A percentile compares a stretch with the other conserved stretches of the same genome.
Evolutionary conservation across 371 early-diverging fungal species (phyloP).

Genomic region (Parasitella parasitica): DNA sequence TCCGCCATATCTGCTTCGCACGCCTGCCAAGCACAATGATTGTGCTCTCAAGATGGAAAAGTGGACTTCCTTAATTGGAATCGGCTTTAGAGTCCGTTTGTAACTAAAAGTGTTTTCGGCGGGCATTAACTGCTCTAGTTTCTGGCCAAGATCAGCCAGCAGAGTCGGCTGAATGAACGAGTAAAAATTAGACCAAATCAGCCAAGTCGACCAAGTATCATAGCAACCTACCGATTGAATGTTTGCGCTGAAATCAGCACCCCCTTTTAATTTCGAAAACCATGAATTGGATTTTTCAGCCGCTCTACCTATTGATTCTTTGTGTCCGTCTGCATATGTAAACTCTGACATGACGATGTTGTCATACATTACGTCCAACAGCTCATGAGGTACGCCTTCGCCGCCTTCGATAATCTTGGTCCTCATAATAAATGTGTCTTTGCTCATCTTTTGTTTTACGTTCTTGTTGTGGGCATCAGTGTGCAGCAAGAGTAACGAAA

Average conservation of each 20-base stretch:
- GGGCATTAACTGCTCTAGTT: constrained; percentile 42
- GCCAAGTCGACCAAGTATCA: background rate
- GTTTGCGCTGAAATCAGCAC: background rate
- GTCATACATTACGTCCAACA: constrained; percentile 79
- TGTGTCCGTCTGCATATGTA: constrained; percentile 54
- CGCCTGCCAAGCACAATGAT: constrained; percentile 44
- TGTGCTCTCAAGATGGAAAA: constrained; percentile 40
- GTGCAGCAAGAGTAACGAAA: constrained; percentile 86
- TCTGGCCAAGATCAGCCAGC: constrained; percentile 32
- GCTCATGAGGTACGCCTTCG: constrained; percentile 66
- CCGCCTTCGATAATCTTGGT: constrained; percentile 68
- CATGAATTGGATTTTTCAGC: constrained; percentile 30
- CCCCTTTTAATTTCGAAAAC: constrained; percentile 35
- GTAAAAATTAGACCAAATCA: background rate
- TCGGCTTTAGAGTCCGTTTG: constrained; percentile 29
- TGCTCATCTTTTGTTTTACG: constrained; percentile 81
- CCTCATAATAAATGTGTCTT: constrained; percentile 78
- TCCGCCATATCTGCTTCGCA: constrained; percentile 30
- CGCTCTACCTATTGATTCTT: constrained; percentile 23
- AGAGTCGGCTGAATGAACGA: background rate
- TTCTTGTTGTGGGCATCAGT: constrained; percentile 92
- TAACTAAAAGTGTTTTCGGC: constrained; percentile 40
- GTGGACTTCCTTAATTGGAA: constrained; percentile 34
- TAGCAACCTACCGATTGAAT: constrained; percentile 16
- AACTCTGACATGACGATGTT: constrained; percentile 62